These are phyloP conservation scores for Amanita inopinata DNA, from an alignment of 768 basidiomycete genomes.

Conservation along the genomic window DNA sequence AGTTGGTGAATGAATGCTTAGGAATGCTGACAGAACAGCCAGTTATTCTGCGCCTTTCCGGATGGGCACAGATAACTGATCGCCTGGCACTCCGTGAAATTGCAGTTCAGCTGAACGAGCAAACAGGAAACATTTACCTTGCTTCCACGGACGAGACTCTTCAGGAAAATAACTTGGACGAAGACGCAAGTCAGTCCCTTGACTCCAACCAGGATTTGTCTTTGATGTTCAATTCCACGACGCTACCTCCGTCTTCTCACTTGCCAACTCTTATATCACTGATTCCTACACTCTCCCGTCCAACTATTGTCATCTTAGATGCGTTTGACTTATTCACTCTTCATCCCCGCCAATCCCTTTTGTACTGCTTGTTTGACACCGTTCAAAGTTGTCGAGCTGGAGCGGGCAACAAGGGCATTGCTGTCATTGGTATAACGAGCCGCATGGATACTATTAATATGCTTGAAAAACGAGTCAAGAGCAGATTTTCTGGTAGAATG, in stretches of 20 bases:
- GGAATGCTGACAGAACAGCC: constrained; percentile 34
- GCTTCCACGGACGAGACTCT: constrained; percentile 26
- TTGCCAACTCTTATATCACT: constrained; percentile 67
- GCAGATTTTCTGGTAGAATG: constrained; percentile 90
- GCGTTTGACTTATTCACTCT: constrained; percentile 90
- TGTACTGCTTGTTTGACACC: constrained; percentile 94
- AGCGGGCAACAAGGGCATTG: constrained; percentile 54
- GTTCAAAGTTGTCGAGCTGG: constrained; percentile 75
- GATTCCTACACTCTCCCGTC: constrained; percentile 70
- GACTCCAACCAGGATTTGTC: constrained; percentile 19
- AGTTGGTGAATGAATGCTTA: constrained; percentile 44
- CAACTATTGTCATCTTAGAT: constrained; percentile 78
- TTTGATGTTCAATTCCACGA: constrained; percentile 14
- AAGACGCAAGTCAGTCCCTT: constrained; percentile 39
- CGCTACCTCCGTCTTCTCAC: constrained; percentile 57
- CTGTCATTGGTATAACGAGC: constrained; percentile 79
- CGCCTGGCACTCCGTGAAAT: constrained; percentile 88
- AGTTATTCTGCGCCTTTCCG: constrained; percentile 75
- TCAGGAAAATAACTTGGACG: constrained; percentile 26
- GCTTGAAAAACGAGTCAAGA: constrained; percentile 95
- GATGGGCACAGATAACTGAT: constrained; percentile 79
- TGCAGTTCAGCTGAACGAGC: constrained; percentile 69
- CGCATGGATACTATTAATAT: constrained; percentile 82
- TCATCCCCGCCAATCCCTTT: constrained; percentile 84
- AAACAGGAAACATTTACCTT: constrained; percentile 58